Evolutionary conservation across 768 basidiomycete species (phyloP), one percentile per base, ranked within the genome.

Genomic region (Lactifluus pinguis): DNA sequence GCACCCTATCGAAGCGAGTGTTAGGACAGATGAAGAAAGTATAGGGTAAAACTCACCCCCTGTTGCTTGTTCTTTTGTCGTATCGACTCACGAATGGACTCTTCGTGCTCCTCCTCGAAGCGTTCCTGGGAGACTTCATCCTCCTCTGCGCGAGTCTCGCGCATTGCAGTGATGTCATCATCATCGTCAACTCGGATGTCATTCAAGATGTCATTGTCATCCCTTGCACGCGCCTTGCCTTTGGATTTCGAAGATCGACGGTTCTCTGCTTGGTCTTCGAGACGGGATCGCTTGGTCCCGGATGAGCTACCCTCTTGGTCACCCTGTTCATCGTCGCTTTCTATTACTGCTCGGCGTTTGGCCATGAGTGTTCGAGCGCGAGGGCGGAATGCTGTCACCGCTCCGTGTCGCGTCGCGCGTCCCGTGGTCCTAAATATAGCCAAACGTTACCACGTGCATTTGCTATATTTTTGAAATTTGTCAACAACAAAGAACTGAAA

Each of bases 41-140:
- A 25, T 36, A 60, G 34, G 50, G 29, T 7, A 62, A 42, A 30
- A 72, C 80, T 57, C 66, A 81, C 82, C 13, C 83, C 83, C 21
- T 74, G 78, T 70, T 66, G 75, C 59, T 71, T 74, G 54, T 68
- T 72, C 62, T 71, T 75, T 36, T 66, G 76, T 65, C 82, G 79
- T 44, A 89, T 73, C 49, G 76, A 77, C 25, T 76, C 79, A 13
- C 82, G 81, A 52, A 87, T 77, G 41, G 73, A 75, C 48, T 79
- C 82, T 9, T 80, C 80, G 56, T 86, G 75, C 51, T 82, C 77
- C 59, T 80, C 77, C 63, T 89, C 88, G 59, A 87, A 85, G 68
- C 77, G 74, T 62, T 82, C 80, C 57, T 88, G 86, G n/a, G 82
- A 81, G 36, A 79, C 79, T 58, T 83, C 80, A 53, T 78, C 72